Base-by-base conservation (phyloP, 768 basidiomycete species). In the Tubosaeta brunneosetosa region DNA sequence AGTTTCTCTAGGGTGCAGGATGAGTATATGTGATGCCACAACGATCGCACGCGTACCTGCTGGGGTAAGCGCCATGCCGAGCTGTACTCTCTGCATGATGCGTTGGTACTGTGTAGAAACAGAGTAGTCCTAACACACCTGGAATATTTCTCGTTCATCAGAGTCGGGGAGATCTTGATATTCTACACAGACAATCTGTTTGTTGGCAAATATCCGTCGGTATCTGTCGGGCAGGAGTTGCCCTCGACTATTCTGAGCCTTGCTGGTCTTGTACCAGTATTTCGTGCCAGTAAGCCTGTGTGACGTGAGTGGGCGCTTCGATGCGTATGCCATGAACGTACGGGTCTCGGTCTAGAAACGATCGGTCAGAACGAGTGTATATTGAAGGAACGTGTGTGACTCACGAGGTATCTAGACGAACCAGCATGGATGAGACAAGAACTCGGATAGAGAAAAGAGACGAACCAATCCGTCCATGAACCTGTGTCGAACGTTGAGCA, bases 21-120 rank as follows among this genome's bases (percentile, higher is more conserved):
- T 32, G 48, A 41, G 41, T n/a, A 36, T 42, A 16, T 31, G 3
- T 1, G 16, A 50, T 19, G 6, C 16, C 9, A 14, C 7, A 9
- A 17, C 6, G 11, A 36, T 12, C 3, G 3, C 0, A 62, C 25
- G 14, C 72, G 32, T 51, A 79, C 82, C 84, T 56, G 85, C 82
- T 4, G 84, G 83, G 0, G 86, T 88, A 29, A 88, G 72, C 0
- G 88, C 86, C 76, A 90, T 84, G 7, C 88, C 88, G 3, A 87
- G 74, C 67, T 89, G 88, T 7, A 90, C 88, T 45, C 88, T 77
- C 85, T 90, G 44, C 57, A 32, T 49, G 36, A 29, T 22, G 27
- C 19, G 41, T 60, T n/a, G 4, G 44, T 14, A 49, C 38, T 2
- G 25, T 5, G 29, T 27, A 14, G 12, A 13, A 12, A 3, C 4